A percentile compares a stretch with the other conserved stretches of the same genome.
These are phyloP conservation scores for Handroanthus guayacan DNA, from an alignment of 257 asterid species.

Conservation along the genomic window DNA sequence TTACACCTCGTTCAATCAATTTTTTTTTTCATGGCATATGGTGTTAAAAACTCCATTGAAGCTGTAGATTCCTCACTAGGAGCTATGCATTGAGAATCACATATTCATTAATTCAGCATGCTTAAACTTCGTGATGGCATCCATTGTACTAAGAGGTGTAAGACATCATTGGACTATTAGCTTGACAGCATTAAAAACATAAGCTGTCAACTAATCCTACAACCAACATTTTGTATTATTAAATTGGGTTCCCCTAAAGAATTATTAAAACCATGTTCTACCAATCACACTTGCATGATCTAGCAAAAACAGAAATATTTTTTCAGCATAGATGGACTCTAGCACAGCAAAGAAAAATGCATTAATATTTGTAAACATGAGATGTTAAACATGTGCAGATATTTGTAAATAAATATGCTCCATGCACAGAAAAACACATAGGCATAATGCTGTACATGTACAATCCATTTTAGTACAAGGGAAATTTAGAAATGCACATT, in stretches of 20 bases:
- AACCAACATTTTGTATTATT: constrained; percentile 4
- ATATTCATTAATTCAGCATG: background rate
- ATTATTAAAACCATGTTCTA: background rate
- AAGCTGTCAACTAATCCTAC: constrained; percentile 2
- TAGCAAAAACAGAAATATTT: background rate
- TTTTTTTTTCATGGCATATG: background rate
- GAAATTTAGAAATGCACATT: constrained; percentile 4
- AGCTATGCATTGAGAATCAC: background rate
- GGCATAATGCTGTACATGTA: background rate
- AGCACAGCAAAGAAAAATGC: background rate
- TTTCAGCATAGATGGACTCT: background rate
- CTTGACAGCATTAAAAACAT: background rate
- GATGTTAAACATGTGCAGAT: constrained; percentile 11
- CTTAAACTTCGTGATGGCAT: background rate
- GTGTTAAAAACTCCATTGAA: background rate
- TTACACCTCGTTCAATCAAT: constrained; percentile 5
- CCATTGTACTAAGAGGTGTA: background rate
- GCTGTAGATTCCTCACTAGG: background rate
- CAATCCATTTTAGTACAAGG: background rate
- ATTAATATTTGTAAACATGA: background rate
- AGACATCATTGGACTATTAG: background rate
- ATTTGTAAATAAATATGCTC: background rate
- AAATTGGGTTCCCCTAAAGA: background rate
- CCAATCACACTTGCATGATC: background rate
- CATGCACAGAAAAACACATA: background rate